Conservation (phyloP, 306 rosid species). For the Styphnolobium japonicum region DNA sequence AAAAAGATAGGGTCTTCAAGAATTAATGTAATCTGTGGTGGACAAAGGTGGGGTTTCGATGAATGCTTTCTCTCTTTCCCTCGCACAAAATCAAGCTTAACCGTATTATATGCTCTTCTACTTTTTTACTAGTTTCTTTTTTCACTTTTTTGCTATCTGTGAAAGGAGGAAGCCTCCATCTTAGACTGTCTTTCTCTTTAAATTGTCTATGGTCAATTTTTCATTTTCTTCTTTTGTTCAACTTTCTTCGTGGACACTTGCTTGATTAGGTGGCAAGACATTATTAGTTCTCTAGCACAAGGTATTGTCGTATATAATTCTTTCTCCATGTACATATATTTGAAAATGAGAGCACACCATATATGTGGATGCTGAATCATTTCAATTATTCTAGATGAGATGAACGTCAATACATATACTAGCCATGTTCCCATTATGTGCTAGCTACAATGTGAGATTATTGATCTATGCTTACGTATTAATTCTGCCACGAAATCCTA, state of each 20-base stretch:
- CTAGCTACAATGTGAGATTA: background rate
- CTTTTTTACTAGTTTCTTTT: slow-evolving; percentile 31
- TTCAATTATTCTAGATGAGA: background rate
- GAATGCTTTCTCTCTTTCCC: slow-evolving; percentile 30
- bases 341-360: background rate
- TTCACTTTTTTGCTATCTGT: slow-evolving; percentile 30
- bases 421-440: background rate
- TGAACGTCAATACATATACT: background rate
- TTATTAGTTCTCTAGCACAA: background rate
- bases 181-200: slow-evolving; percentile 39
- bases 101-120: slow-evolving; percentile 29
- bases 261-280: slow-evolving; percentile 24
- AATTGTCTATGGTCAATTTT: background rate
- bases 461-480: background rate
- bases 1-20: slow-evolving; percentile 54
- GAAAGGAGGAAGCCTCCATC: slow-evolving; percentile 54
- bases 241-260: slow-evolving; percentile 18
- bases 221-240: background rate
- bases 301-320: background rate
- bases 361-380: background rate
- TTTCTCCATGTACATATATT: background rate
- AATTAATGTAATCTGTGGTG: slow-evolving; percentile 44
- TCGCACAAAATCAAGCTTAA: slow-evolving; percentile 27
- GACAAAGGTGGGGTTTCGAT: slow-evolving; percentile 36
- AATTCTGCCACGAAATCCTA: too few relatives aligned